Percentiles rank a stretch among this genome's conserved stretches.
Evolutionary conservation across 148 eudicot species (phyloP).

Genomic region (Chenopodium formosanum): DNA sequence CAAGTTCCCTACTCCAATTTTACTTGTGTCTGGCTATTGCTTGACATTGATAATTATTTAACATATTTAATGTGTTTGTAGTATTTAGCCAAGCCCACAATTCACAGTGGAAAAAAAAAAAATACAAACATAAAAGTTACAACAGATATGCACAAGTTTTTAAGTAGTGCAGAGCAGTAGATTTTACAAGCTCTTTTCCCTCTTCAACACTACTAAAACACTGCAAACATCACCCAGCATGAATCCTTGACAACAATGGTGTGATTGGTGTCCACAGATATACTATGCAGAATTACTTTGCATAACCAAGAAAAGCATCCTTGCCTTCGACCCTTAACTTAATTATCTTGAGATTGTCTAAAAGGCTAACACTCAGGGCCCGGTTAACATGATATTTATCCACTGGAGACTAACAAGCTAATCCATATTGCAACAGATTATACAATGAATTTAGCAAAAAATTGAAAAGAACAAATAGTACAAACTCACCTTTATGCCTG

Average conservation of each 20-base stretch:
- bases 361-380: too few species aligned
- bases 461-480: neutral
- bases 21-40: neutral
- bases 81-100: neutral
- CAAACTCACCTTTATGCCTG: conserved; percentile 64
- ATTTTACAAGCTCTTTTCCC: neutral
- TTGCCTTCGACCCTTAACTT: too few species aligned
- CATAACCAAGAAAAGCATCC: too few species aligned
- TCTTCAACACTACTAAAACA: neutral
- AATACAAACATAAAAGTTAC: neutral
- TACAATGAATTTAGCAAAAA: neutral
- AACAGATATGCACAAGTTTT: neutral
- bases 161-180: neutral
- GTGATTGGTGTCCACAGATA: neutral
- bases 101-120: neutral
- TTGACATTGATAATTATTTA: neutral
- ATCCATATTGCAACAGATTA: neutral
- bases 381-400: too few species aligned
- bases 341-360: too few species aligned
- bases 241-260: neutral
- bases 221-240: neutral
- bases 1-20: neutral
- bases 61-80: neutral
- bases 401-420: neutral
- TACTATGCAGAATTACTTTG: neutral